phyloP scores from a whole-genome alignment of 495 filamentous ascomycete genomes.

The Neurospora terricola region DNA sequence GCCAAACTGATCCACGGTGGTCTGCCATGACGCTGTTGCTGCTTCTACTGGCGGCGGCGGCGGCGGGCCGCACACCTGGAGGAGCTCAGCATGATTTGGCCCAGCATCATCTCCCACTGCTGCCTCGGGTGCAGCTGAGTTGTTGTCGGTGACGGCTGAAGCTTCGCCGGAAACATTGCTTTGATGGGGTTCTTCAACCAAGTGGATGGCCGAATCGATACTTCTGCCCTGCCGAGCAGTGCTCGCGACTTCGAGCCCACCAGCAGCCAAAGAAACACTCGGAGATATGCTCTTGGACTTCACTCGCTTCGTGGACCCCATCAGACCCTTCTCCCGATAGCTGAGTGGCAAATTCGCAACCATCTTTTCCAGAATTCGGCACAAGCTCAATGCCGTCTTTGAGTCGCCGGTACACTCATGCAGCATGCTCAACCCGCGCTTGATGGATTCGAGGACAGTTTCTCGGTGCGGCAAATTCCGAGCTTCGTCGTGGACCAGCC shows the following conservation, averaged over 20 bases:
- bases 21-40: background rate
- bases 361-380: slow-evolving; percentile 20
- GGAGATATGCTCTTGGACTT: background rate
- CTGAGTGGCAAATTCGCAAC: slow-evolving; percentile 16
- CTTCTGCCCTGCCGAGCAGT: background rate
- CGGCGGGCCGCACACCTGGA: background rate
- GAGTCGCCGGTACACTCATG: slow-evolving; percentile 19
- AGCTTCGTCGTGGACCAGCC: slow-evolving; percentile 38
- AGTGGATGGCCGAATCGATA: background rate
- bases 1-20: background rate
- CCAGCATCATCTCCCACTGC: background rate
- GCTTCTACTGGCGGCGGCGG: background rate
- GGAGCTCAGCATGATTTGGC: background rate
- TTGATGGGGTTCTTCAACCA: background rate
- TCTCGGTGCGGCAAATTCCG: slow-evolving; percentile 32
- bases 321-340: slow-evolving; percentile 12
- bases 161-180: background rate
- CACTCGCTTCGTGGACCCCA: slow-evolving; percentile 13
- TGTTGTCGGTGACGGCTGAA: background rate
- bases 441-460: slow-evolving; percentile 29
- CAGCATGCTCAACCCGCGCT: slow-evolving; percentile 29
- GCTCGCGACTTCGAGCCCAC: background rate
- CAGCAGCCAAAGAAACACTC: background rate
- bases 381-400: slow-evolving; percentile 18
- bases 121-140: background rate